These are phyloP conservation scores for Dactylellina sp. DNA, from an alignment of 2,329 filamentous ascomycete genomes.

Conservation along the genomic window DNA sequence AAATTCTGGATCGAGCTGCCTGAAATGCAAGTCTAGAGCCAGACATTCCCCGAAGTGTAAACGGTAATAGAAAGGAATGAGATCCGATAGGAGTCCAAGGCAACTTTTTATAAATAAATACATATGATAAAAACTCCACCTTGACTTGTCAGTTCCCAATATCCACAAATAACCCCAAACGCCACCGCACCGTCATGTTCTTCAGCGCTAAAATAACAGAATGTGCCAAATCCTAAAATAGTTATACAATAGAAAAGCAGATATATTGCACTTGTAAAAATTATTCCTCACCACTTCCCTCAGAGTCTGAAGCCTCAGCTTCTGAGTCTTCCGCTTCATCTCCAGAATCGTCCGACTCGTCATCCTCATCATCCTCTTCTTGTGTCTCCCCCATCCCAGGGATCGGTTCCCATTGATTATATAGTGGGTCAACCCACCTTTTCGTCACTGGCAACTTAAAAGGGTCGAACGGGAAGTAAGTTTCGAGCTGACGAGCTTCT, in stretches of 20 bases:
- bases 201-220: conserved; percentile 29
- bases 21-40: background rate
- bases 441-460: conserved; percentile 90
- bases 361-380: conserved; percentile 63
- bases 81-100: background rate
- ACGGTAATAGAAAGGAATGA: background rate
- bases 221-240: conserved; percentile 16
- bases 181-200: conserved; percentile 19
- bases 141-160: background rate
- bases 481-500: conserved; percentile 87
- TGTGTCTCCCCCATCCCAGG: conserved; percentile 71
- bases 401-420: conserved; percentile 81
- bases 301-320: conserved; percentile 14
- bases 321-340: conserved; percentile 61
- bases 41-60: background rate
- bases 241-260: background rate
- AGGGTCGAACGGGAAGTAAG: conserved; percentile 97
- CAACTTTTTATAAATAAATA: conserved; percentile 11
- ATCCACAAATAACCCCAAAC: conserved; percentile 29
- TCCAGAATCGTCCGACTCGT: conserved; percentile 4
- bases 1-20: conserved; percentile 25
- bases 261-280: conserved; percentile 5
- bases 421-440: conserved; percentile 86
- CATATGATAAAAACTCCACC: conserved; percentile 36
- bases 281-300: conserved; percentile 40